Conservation (phyloP, 768 basidiomycete genomes). For the Tulasnella sp. region DNA sequence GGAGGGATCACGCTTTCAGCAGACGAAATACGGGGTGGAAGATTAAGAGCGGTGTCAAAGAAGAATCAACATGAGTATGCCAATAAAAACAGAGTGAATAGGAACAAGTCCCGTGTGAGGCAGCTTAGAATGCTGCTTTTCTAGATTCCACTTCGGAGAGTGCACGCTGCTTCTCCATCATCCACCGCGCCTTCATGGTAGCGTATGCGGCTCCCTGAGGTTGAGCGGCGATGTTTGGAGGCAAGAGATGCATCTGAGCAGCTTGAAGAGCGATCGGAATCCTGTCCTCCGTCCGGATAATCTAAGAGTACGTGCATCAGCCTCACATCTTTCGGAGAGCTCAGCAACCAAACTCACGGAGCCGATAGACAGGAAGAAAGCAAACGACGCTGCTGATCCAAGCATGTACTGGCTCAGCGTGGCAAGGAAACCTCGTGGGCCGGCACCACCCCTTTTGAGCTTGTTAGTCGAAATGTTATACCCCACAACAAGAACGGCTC, state of each 20-base stretch:
- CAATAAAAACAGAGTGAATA: background rate
- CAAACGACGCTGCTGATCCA: slow-evolving; percentile 93
- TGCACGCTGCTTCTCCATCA: slow-evolving; percentile 36
- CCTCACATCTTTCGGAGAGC: background rate
- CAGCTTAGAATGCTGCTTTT: background rate
- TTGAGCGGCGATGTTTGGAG: slow-evolving; percentile 49
- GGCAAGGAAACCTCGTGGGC: slow-evolving; percentile 78
- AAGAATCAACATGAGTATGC: no score
- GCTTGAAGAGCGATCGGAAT: slow-evolving; percentile 52
- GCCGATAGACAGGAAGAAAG: slow-evolving; percentile 92
- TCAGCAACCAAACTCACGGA: slow-evolving; percentile 45
- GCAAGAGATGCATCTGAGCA: slow-evolving; percentile 44
- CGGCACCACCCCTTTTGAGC: slow-evolving; percentile 62
- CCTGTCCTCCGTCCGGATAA: slow-evolving; percentile 72
- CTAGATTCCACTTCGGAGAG: background rate
- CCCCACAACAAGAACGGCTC: slow-evolving; percentile 21
- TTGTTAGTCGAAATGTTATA: background rate
- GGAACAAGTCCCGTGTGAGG: background rate
- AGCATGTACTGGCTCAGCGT: slow-evolving; percentile 98
- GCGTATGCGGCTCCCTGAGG: slow-evolving; percentile 52
- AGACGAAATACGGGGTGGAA: no score
- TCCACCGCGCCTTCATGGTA: slow-evolving; percentile 61
- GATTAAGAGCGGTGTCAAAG: no score
- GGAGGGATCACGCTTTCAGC: no score
- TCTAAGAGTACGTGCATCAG: slow-evolving; percentile 34